Evolutionary conservation across 352 stramenopile genomes (phyloP).

Genomic region (Phytopythium boreale): DNA sequence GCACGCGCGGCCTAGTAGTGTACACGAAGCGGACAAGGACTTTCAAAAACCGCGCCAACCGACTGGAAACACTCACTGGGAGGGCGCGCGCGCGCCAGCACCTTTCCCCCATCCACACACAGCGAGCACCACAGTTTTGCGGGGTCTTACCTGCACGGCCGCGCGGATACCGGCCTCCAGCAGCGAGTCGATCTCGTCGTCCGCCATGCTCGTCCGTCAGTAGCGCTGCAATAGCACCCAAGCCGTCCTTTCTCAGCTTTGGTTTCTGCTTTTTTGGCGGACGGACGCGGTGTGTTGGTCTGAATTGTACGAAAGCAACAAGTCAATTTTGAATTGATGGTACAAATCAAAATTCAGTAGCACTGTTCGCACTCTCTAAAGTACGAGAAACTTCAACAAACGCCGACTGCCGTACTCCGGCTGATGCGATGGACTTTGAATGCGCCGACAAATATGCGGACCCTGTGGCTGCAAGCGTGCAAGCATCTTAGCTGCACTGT

Average conservation of each 20-base stretch:
- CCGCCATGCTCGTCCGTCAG: slow-evolving; percentile 32
- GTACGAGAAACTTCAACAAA: too few species aligned
- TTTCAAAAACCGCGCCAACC: not conserved
- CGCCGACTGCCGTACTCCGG: too few species aligned
- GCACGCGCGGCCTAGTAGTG: not conserved
- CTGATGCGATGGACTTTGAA: too few species aligned
- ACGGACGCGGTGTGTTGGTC: not conserved
- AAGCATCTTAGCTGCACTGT: too few species aligned
- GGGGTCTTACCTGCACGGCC: slow-evolving; percentile 34
- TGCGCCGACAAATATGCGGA: too few species aligned
- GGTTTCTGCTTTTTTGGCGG: not conserved
- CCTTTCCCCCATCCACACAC: not conserved
- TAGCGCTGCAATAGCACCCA: not conserved
- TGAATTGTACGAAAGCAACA: not conserved
- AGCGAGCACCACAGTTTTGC: not conserved
- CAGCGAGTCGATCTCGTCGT: slow-evolving; percentile 81
- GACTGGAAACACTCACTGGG: not conserved
- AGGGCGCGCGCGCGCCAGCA: not conserved
- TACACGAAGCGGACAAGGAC: slow-evolving; percentile 1
- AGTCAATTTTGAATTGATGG: not conserved
- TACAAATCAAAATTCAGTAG: not conserved
- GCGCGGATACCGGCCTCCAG: slow-evolving; percentile 72
- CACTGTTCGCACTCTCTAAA: not conserved
- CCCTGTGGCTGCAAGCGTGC: too few species aligned
- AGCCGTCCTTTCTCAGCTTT: not conserved